Evolutionary conservation across 805 yeast genomes (phyloP), one percentile per base, ranked within the genome.

Genomic region (Yarrowia keelungensis): DNA sequence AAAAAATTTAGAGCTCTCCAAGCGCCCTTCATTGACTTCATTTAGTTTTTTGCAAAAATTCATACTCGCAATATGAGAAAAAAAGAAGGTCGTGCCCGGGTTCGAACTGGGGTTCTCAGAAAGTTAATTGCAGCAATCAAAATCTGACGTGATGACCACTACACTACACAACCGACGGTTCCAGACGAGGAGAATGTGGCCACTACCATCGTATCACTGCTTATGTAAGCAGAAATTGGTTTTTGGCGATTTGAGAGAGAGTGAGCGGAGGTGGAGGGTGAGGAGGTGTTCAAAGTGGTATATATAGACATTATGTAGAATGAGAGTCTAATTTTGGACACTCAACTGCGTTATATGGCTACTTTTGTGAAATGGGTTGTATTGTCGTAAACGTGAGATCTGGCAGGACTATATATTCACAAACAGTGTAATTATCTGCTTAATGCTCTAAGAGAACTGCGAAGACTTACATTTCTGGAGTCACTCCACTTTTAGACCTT

Each of bases 61-160:
- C 15, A 9, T 42, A 9, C 19, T 15, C 46, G 7, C 46, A 15
- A 8, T 19, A 42, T 10, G 38, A 12, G 14, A n/a, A 56, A 56
- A 56, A 56, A 56, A 10, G 1, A 5, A 56, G 64, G 64, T 56
- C 64, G 64, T 56, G 64, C 64, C 64, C 64, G 64, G 64, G 64
- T 56, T 56, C 64, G 64, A 56, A 56, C 64, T 56, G 64, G 64
- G 64, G 64, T 56, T 56, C 64, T 56, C 64, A 56, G 64, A 56
- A 56, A 39, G 42, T 56, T 42, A 42, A 26, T 32, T 11, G 59
- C 2, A 8, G 3, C 64, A 56, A 43, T 56, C 64, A 56, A 56
- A 56, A 56, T 56, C 64, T 56, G 62, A 56, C 46, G 62, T 56
- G 62, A 56, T 56, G 62, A 56, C 62, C 62, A 56, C 62, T 56